Percentiles rank a stretch among this genome's conserved stretches.
phyloP scores from a whole-genome alignment of 2,329 filamentous ascomycete genomes.

The Nigrospora oryzae region DNA sequence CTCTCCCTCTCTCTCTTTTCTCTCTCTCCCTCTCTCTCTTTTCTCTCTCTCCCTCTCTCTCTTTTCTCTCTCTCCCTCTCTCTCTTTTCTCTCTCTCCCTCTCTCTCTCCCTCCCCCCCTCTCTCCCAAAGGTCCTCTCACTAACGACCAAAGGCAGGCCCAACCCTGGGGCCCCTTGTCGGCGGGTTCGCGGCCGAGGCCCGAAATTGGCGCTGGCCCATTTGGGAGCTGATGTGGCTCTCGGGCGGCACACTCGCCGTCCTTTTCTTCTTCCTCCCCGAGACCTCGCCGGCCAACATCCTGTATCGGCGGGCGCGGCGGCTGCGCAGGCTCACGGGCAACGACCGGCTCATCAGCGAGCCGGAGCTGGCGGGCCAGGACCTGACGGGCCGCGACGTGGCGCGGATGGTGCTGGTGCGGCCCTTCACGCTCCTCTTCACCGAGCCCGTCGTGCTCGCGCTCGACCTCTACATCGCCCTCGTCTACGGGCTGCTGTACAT shows the following conservation, averaged over 20 bases:
- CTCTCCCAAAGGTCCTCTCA: no score
- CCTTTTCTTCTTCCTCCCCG: constrained; percentile 43
- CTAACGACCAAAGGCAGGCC: constrained; percentile 13
- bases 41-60: no score
- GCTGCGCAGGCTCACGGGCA: constrained; percentile 27
- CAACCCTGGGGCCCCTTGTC: constrained; percentile 38
- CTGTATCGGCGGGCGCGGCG: constrained; percentile 42
- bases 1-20: no score
- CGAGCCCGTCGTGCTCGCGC: constrained; percentile 42
- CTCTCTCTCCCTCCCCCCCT: no score
- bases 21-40: no score
- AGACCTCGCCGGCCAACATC: constrained; percentile 44
- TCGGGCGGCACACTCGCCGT: constrained; percentile 29
- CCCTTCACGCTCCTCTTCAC: constrained; percentile 28
- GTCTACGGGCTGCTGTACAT: constrained; percentile 37
- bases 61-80: no score
- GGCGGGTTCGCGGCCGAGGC: constrained; percentile 34
- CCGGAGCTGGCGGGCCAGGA: constrained; percentile 38
- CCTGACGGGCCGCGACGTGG: constrained; percentile 29
- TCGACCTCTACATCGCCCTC: constrained; percentile 39
- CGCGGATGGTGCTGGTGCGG: constrained; percentile 36
- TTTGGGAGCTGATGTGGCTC: constrained; percentile 40
- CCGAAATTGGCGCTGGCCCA: constrained; percentile 37
- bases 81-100: no score
- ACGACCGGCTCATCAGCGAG: constrained; percentile 39